These are phyloP conservation scores for Phialophora tarda DNA, from an alignment of 2,329 filamentous ascomycete species.

Conservation along the genomic window DNA sequence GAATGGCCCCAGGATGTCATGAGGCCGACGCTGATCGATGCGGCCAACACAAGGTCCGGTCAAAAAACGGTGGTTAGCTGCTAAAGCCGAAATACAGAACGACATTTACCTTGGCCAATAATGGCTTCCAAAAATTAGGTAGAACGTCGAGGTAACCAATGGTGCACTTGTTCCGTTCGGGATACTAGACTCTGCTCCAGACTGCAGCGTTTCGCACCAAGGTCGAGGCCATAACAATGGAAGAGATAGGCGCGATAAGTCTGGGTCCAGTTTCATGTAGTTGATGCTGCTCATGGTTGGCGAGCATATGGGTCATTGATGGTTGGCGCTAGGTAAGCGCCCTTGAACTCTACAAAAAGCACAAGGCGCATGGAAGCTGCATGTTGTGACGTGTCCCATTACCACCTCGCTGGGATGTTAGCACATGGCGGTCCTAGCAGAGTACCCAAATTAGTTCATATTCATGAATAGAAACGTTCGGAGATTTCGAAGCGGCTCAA, in stretches of 20 bases:
- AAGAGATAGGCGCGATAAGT: neutral
- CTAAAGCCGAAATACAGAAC: too few species aligned
- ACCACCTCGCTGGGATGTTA: neutral
- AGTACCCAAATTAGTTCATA: conserved; percentile 1
- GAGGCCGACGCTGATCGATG: too few species aligned
- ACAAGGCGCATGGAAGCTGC: conserved; percentile 5
- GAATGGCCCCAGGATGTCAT: too few species aligned
- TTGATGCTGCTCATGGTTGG: conserved; percentile 3
- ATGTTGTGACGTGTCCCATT: neutral
- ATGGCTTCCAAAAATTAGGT: neutral
- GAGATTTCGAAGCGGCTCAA: neutral
- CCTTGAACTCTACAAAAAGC: conserved; percentile 5
- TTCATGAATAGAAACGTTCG: neutral
- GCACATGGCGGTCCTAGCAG: neutral
- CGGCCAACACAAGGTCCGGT: too few species aligned
- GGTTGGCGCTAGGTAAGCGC: neutral
- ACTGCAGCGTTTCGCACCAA: neutral
- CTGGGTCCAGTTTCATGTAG: neutral
- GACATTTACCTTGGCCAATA: too few species aligned
- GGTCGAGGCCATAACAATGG: neutral
- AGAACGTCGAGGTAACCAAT: neutral
- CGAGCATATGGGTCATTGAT: neutral
- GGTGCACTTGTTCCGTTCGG: neutral
- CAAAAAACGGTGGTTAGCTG: too few species aligned
- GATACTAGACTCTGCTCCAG: neutral